Evolutionary conservation across 2,329 filamentous ascomycete genomes (phyloP).

Genomic region (Hypoxylon sp.): DNA sequence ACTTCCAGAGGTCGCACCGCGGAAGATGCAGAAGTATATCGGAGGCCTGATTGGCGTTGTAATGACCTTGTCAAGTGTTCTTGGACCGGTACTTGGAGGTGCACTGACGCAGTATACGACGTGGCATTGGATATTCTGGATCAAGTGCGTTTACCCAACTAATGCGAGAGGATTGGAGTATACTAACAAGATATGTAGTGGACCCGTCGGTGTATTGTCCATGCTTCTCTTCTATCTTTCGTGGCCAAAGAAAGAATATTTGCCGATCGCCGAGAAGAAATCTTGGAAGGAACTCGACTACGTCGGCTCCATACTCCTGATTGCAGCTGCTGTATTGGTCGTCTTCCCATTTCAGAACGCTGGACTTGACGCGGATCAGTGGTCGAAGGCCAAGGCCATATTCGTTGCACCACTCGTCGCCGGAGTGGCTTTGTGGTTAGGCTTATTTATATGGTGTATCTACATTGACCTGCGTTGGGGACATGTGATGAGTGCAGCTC

Average conservation of each 20-base stretch:
- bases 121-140: constrained; percentile 73
- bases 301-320: constrained; percentile 67
- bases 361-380: constrained; percentile 58
- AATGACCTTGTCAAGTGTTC: constrained; percentile 63
- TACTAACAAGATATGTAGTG: constrained; percentile 56
- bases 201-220: constrained; percentile 65
- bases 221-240: constrained; percentile 63
- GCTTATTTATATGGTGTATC: constrained; percentile 60
- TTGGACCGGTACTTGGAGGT: constrained; percentile 68
- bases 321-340: constrained; percentile 68
- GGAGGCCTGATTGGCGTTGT: constrained; percentile 65
- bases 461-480: constrained; percentile 53
- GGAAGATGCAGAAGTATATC: constrained; percentile 59
- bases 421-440: constrained; percentile 56
- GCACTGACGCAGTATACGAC: constrained; percentile 64
- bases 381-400: constrained; percentile 57
- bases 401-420: constrained; percentile 61
- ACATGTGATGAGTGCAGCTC: constrained; percentile 58
- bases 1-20: constrained; percentile 65
- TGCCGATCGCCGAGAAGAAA: constrained; percentile 58
- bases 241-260: constrained; percentile 64
- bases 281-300: constrained; percentile 68
- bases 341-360: constrained; percentile 72
- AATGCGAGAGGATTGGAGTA: constrained; percentile 23
- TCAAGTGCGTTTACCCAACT: constrained; percentile 63